A percentile compares a stretch with the other conserved stretches of the same genome.
These are phyloP conservation scores for Mortierella sp. DNA, from an alignment of 371 early-diverging fungal genomes.

Conservation along the genomic window DNA sequence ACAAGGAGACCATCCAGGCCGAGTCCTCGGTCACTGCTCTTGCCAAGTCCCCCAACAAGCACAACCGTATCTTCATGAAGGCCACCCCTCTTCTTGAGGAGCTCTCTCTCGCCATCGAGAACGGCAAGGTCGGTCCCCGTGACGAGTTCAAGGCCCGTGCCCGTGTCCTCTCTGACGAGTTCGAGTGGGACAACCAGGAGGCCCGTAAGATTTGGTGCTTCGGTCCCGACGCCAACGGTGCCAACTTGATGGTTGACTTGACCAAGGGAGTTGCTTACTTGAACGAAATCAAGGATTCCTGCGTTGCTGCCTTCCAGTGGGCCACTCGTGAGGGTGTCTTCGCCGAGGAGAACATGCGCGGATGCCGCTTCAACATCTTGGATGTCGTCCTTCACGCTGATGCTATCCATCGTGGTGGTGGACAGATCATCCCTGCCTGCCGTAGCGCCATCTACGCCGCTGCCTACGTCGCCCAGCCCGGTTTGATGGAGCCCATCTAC, in stretches of 20 bases:
- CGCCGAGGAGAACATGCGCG: conserved; percentile 97
- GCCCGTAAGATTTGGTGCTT: conserved; percentile 99
- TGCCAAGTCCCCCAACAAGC: conserved; percentile 99
- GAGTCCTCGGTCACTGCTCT: conserved; percentile 87
- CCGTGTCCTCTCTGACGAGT: conserved; percentile 92
- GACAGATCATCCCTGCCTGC: conserved; percentile 98
- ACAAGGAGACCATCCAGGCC: conserved; percentile 95
- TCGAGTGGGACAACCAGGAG: conserved; percentile 97
- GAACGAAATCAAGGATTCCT: conserved; percentile 99
- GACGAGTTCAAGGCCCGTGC: conserved; percentile 99
- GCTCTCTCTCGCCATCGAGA: conserved; percentile 87
- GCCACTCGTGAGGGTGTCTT: conserved; percentile 95
- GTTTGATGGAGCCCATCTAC: conserved; percentile 99
- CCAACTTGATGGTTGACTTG: conserved; percentile 96
- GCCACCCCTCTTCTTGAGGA: conserved; percentile 94
- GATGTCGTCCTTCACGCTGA: conserved; percentile 99
- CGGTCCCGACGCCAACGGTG: conserved; percentile 96
- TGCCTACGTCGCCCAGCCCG: conserved; percentile 89
- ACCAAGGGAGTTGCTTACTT: conserved; percentile 99
- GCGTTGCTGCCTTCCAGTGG: conserved; percentile 95
- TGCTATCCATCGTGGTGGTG: conserved; percentile 99
- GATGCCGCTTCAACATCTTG: conserved; percentile 97
- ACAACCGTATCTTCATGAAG: conserved; percentile 99
- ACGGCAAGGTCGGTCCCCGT: conserved; percentile 89
- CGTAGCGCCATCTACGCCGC: conserved; percentile 98